Conservation (phyloP, 1,139 yeast genomes). For the Magnusiomyces sp. region DNA sequence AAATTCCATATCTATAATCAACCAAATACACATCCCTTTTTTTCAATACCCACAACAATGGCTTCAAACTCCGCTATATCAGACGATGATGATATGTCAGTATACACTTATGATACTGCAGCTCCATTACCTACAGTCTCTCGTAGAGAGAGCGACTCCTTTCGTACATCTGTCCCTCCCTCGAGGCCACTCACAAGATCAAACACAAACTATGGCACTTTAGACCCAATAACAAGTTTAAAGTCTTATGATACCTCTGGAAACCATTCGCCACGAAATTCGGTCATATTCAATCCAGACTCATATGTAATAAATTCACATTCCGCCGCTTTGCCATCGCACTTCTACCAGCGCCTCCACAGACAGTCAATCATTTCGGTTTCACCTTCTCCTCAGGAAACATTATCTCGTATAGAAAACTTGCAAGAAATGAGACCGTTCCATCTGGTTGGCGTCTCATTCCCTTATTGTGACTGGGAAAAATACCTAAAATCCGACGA, state of each 20-base stretch:
- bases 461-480: conserved; percentile 45
- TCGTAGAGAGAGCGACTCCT: too few relatives aligned
- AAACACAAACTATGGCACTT: neutral
- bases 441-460: conserved; percentile 47
- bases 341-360: conserved; percentile 13
- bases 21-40: too few relatives aligned
- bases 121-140: too few relatives aligned
- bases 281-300: neutral
- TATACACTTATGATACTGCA: too few relatives aligned
- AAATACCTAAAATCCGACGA: conserved; percentile 22
- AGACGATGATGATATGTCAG: too few relatives aligned
- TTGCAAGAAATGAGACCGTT: conserved; percentile 45
- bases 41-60: too few relatives aligned
- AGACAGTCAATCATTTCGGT: conserved; percentile 12
- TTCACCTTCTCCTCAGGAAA: conserved; percentile 11
- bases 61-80: too few relatives aligned
- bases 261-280: neutral
- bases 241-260: neutral
- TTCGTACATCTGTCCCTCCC: neutral
- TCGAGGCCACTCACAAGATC: neutral
- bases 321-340: conserved; percentile 1
- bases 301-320: neutral
- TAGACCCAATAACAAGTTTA: neutral
- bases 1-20: too few relatives aligned
- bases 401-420: conserved; percentile 21